Percentiles rank a stretch among this genome's conserved stretches.
Evolutionary conservation across 2,329 filamentous ascomycete species (phyloP).

Genomic region (Ophiostoma angusticollis): DNA sequence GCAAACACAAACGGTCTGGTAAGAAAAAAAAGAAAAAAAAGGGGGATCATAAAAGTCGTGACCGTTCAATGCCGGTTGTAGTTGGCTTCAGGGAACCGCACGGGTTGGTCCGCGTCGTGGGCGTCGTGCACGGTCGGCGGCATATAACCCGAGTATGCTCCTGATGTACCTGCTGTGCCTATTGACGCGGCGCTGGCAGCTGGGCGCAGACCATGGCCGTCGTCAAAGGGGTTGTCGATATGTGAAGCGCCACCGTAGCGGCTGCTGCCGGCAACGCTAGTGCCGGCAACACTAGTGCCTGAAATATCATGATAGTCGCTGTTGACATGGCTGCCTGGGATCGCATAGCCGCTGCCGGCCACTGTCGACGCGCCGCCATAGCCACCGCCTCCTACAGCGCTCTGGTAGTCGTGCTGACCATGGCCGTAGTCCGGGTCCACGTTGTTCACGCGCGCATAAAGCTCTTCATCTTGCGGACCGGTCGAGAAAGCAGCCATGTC

Average conservation of each 20-base stretch:
- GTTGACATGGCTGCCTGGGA: constrained; percentile 29
- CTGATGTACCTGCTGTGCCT: constrained; percentile 8
- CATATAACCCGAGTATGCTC: constrained; percentile 22
- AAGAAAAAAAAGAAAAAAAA: not conserved
- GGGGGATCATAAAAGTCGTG: not conserved
- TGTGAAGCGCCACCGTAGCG: constrained; percentile 16
- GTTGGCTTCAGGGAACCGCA: constrained; percentile 43
- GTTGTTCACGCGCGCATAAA: constrained; percentile 46
- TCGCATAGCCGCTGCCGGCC: constrained; percentile 4
- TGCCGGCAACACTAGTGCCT: not conserved
- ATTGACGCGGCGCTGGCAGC: constrained; percentile 12
- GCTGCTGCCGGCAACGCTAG: constrained; percentile 2
- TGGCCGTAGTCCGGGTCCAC: constrained; percentile 37
- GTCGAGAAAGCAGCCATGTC: constrained; percentile 59
- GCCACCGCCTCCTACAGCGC: constrained; percentile 8
- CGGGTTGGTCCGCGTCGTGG: constrained; percentile 34
- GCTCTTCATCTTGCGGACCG: constrained; percentile 52
- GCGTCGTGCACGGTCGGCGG: constrained; percentile 29
- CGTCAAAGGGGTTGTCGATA: constrained; percentile 31
- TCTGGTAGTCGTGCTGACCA: constrained; percentile 20
- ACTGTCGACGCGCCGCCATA: constrained; percentile 7
- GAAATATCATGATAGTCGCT: constrained; percentile 12
- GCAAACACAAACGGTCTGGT: not conserved
- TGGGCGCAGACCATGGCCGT: constrained; percentile 23
- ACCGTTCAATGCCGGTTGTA: constrained; percentile 35